Percentiles rank a stretch among this genome's conserved stretches.
phyloP scores from a whole-genome alignment of 768 basidiomycete species.

The Kwoniella shandongensis region DNA sequence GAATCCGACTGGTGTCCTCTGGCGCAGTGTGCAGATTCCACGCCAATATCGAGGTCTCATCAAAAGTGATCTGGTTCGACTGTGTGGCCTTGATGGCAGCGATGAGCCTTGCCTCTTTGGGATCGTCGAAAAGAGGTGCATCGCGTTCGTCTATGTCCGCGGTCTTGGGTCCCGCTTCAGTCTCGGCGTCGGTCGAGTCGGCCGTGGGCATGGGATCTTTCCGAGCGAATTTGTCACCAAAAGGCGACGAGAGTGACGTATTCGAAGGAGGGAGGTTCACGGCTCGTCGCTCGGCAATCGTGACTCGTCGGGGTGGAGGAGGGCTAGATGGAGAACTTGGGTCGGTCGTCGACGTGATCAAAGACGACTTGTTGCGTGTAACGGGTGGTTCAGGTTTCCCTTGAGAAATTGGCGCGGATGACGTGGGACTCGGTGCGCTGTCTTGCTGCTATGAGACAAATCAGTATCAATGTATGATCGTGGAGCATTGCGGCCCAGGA shows the following conservation, averaged over 20 bases:
- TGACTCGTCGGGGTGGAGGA: slow-evolving; percentile 13
- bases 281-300: slow-evolving; percentile 42
- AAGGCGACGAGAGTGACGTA: slow-evolving; percentile 35
- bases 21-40: slow-evolving; percentile 39
- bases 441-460: background rate
- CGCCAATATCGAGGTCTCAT: slow-evolving; percentile 19
- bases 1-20: background rate
- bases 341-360: background rate
- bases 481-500: background rate
- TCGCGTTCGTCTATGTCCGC: slow-evolving; percentile 23
- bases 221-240: slow-evolving; percentile 18
- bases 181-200: slow-evolving; percentile 40
- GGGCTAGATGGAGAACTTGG: slow-evolving; percentile 9
- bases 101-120: slow-evolving; percentile 17
- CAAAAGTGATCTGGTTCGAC: slow-evolving; percentile 7
- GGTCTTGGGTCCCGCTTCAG: slow-evolving; percentile 30
- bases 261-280: slow-evolving; percentile 34
- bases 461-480: background rate
- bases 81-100: slow-evolving; percentile 28
- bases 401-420: background rate
- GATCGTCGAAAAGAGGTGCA: slow-evolving; percentile 24
- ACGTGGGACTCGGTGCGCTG: slow-evolving; percentile 1
- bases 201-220: slow-evolving; percentile 34
- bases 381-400: background rate
- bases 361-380: background rate